These are phyloP conservation scores for Capronia coronata DNA, from an alignment of 2,329 filamentous ascomycete genomes.

Conservation along the genomic window DNA sequence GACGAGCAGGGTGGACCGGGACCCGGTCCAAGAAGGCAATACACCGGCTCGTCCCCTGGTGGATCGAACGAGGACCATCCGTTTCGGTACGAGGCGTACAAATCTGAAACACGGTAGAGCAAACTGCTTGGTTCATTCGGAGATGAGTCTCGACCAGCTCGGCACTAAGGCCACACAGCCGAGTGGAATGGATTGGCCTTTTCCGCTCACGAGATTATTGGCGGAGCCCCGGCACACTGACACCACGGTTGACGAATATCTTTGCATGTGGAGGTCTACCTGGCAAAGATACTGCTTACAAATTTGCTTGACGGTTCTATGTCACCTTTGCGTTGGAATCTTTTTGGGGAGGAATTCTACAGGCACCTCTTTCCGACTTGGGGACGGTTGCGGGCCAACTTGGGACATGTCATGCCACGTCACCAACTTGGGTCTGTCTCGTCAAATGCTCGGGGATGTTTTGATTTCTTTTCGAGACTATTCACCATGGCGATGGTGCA, in stretches of 20 bases:
- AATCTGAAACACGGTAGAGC: slow-evolving; percentile 23
- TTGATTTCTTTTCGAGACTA: slow-evolving; percentile 4
- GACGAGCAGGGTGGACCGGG: slow-evolving; percentile 25
- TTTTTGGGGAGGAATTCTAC: neutral
- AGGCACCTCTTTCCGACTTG: neutral
- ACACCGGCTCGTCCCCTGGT: slow-evolving; percentile 22
- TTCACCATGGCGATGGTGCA: slow-evolving; percentile 3
- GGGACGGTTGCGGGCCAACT: slow-evolving; percentile 10
- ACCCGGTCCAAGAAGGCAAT: slow-evolving; percentile 20
- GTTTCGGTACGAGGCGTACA: slow-evolving; percentile 22
- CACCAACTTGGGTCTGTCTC: slow-evolving; percentile 1
- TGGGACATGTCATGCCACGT: slow-evolving; percentile 4
- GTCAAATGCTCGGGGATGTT: neutral
- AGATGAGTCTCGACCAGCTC: slow-evolving; percentile 19
- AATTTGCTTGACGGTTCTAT: neutral
- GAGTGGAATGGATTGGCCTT: neutral
- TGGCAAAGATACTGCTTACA: slow-evolving; percentile 2
- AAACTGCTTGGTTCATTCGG: slow-evolving; percentile 16
- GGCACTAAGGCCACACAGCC: slow-evolving; percentile 3
- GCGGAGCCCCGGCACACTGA: neutral
- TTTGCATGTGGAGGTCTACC: neutral
- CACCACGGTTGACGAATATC: no score
- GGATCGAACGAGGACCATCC: slow-evolving; percentile 23
- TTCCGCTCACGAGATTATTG: neutral
- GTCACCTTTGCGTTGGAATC: neutral